These are phyloP conservation scores for Mycogone perniciosa DNA, from an alignment of 2,329 filamentous ascomycete genomes.

Conservation along the genomic window DNA sequence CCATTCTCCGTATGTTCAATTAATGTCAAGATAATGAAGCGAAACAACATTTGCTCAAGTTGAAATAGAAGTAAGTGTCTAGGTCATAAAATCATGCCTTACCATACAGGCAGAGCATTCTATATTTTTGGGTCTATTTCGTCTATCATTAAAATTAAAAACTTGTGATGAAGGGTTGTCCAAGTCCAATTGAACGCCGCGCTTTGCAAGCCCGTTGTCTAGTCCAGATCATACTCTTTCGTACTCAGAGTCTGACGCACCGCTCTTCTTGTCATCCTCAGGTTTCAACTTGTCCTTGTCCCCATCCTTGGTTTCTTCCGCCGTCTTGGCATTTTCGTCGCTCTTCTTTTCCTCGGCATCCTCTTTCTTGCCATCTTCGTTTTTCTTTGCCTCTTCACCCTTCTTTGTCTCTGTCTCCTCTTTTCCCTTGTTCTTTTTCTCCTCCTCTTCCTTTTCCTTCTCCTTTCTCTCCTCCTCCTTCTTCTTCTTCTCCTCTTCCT, in stretches of 20 bases:
- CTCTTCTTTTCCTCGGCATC: neutral
- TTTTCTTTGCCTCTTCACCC: neutral
- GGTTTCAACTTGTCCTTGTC: conserved; percentile 10
- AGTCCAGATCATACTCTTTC: conserved; percentile 16
- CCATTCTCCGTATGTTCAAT: no score
- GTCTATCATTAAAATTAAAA: neutral
- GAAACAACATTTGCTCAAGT: no score
- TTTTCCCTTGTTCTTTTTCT: conserved; percentile 1
- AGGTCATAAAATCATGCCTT: no score
- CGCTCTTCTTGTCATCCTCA: conserved; percentile 20
- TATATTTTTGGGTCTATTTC: neutral
- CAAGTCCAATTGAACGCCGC: conserved; percentile 3
- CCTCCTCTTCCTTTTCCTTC: no score
- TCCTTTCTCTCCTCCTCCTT: conserved; percentile 20
- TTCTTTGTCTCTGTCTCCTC: neutral
- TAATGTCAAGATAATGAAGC: no score
- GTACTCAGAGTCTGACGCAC: conserved; percentile 29
- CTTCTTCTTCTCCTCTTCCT: conserved; percentile 26
- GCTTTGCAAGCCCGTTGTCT: neutral
- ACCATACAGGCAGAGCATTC: no score
- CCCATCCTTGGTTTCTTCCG: neutral
- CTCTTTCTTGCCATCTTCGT: neutral
- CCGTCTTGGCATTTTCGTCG: neutral
- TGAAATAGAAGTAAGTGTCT: no score
- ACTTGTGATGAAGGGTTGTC: neutral